Evolutionary conservation across 2,329 filamentous ascomycete species (phyloP).

Genomic region (Dothidotthia symphoricarpi): DNA sequence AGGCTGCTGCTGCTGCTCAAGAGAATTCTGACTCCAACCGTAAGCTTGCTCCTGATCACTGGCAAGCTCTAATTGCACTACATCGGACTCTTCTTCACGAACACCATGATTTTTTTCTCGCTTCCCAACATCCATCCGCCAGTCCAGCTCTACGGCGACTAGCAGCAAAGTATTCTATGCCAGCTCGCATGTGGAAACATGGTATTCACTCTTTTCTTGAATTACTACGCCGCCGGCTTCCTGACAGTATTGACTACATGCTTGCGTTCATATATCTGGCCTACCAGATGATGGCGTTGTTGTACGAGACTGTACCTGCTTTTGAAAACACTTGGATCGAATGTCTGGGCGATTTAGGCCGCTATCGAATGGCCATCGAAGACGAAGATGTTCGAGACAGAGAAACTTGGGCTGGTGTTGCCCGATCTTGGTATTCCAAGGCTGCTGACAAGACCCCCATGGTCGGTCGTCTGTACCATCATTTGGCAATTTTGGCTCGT

Average conservation of each 20-base stretch:
- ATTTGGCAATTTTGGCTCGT: slow-evolving; percentile 74
- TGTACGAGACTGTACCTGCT: slow-evolving; percentile 79
- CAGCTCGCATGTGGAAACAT: slow-evolving; percentile 89
- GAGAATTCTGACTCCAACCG: slow-evolving; percentile 46
- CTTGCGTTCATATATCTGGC: slow-evolving; percentile 83
- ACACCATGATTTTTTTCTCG: slow-evolving; percentile 65
- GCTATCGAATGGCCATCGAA: slow-evolving; percentile 91
- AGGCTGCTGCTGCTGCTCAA: slow-evolving; percentile 54
- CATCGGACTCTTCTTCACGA: slow-evolving; percentile 80
- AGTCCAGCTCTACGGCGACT: slow-evolving; percentile 65
- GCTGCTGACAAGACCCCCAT: slow-evolving; percentile 74
- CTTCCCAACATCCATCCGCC: slow-evolving; percentile 77
- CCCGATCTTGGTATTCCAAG: slow-evolving; percentile 75
- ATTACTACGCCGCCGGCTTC: slow-evolving; percentile 63
- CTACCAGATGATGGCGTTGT: slow-evolving; percentile 83
- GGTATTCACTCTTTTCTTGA: slow-evolving; percentile 86
- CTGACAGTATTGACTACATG: slow-evolving; percentile 82
- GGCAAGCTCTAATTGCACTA: slow-evolving; percentile 78
- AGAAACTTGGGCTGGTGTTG: slow-evolving; percentile 79
- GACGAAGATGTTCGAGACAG: slow-evolving; percentile 72
- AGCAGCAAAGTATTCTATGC: slow-evolving; percentile 84
- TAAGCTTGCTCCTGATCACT: slow-evolving; percentile 64
- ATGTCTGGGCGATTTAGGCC: slow-evolving; percentile 79
- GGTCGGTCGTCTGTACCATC: slow-evolving; percentile 80
- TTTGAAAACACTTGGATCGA: slow-evolving; percentile 94